phyloP scores from a whole-genome alignment of 139 green algal species.

The Chlamydomonas sp. region DNA sequence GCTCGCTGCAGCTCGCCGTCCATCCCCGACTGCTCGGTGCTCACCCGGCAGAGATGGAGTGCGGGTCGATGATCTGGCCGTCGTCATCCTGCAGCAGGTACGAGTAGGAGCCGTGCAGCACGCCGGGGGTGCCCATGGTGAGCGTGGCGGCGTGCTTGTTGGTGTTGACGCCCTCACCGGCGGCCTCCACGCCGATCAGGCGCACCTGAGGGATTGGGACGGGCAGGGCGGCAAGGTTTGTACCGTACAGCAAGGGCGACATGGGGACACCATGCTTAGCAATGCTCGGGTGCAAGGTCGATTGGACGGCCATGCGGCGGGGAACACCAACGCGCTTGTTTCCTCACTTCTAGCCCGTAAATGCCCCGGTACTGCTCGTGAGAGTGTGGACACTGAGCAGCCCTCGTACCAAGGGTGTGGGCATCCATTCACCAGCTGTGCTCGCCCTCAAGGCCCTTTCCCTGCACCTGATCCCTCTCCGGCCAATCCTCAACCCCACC shows the following conservation, averaged over 20 bases:
- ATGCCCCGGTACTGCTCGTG: too few species aligned
- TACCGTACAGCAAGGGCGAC: too few species aligned
- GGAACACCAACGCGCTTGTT: too few species aligned
- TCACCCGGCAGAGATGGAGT: constrained; percentile 96
- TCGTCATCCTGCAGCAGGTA: constrained; percentile 97
- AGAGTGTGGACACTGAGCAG: too few species aligned
- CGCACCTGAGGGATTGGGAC: constrained; percentile 21
- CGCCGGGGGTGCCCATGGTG: constrained; percentile 92
- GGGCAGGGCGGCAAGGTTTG: too few species aligned
- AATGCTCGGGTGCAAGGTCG: not conserved
- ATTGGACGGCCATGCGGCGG: not conserved
- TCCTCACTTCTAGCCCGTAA: too few species aligned
- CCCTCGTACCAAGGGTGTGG: too few species aligned
- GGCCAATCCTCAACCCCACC: not conserved
- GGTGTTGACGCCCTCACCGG: constrained; percentile 91
- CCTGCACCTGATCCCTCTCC: not conserved
- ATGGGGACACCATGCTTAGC: too few species aligned
- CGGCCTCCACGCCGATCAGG: constrained; percentile 69
- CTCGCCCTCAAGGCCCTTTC: not conserved
- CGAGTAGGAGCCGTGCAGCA: constrained; percentile 96
- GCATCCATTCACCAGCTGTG: too few species aligned
- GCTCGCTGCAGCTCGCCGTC: too few species aligned
- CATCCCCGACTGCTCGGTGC: not conserved
- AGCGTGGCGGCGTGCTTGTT: constrained; percentile 98
- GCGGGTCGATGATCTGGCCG: constrained; percentile 98